Conservation (phyloP, 2,329 filamentous ascomycete genomes). For the Diaporthe eres region DNA sequence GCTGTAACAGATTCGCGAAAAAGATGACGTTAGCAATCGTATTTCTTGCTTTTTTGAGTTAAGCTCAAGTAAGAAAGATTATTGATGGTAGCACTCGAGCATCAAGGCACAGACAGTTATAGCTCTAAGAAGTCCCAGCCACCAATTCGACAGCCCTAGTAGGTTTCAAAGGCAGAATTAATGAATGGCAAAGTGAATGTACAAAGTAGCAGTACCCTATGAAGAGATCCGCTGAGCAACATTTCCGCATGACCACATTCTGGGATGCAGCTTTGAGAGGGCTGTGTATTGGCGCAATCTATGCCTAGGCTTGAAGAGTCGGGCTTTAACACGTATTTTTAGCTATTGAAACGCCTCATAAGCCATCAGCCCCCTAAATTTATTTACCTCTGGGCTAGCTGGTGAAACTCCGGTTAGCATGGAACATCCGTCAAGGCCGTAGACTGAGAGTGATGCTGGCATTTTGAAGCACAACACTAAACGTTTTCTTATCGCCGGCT, state of each 20-base stretch:
- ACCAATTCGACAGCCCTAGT: not conserved
- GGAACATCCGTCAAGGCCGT: not conserved
- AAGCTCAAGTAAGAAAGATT: too few relatives aligned
- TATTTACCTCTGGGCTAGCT: not conserved
- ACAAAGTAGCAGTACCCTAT: too few relatives aligned
- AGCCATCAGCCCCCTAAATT: not conserved
- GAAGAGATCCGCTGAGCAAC: not conserved
- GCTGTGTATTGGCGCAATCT: not conserved
- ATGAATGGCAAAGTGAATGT: not conserved
- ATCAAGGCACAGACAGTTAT: not conserved
- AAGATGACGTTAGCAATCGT: too few relatives aligned
- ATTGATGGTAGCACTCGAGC: too few relatives aligned
- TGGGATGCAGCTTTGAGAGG: not conserved
- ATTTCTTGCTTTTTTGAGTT: too few relatives aligned
- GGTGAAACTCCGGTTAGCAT: not conserved
- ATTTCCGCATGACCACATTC: not conserved
- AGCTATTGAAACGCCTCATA: not conserved
- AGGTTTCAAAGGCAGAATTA: not conserved
- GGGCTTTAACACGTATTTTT: not conserved
- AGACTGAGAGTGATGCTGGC: not conserved
- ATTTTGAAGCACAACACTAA: too few relatives aligned
- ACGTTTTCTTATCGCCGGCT: too few relatives aligned
- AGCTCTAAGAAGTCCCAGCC: not conserved
- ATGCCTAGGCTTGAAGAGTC: not conserved
- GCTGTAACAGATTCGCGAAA: too few relatives aligned